Base-by-base conservation (phyloP, 306 rosid genomes). In the Delonix regia region DNA sequence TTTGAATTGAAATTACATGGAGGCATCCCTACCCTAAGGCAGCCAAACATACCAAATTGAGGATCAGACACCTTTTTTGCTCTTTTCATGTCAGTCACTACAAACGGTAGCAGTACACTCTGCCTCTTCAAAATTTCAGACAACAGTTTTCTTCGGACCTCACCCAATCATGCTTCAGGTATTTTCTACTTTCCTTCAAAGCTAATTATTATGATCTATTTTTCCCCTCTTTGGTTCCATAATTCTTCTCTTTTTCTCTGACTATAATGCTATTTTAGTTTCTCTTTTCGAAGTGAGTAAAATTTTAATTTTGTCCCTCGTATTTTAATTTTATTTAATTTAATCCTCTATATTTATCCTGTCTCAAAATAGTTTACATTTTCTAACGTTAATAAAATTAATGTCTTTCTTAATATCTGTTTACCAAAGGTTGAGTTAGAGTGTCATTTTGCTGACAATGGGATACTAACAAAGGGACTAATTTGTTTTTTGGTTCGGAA, bases 31-130 rank as follows among this genome's bases (percentile, higher is more conserved):
- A 78, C 75, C 74, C 73, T 71, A 79, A 85, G 81, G 73, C 44
- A 79, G 80, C 82, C 78, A 76, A 82, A 79, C 82, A 82, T 30
- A 78, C 67, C 81, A 69, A 74, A 82, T 65, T 41, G 74, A 67
- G 83, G 48, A 76, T 62, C 80, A 76, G 80, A 62, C 64, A 51
- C 64, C 59, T 73, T 77, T 71, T 66, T 78, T 82, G 72, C 79
- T 84, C 57, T 87, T 81, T 80, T 74, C 74, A 89, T 65, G 49
- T 65, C 71, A 65, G 71, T 39, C 18, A 65, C n/a, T 22, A 12
- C 33, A 65, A 19, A 65, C 8, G 51, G 71, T 39, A 19, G n/a
- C 11, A 65, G 30, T 21, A 65, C 71, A 39, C n/a, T 64, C 70
- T 34, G 71, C 33, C 51, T 38, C 69, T 2, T 15, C 47, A 16